Evolutionary conservation across 2,329 filamentous ascomycete genomes (phyloP), one percentile per base, ranked within the genome.

Genomic region (Ceratocystis ficicola): DNA sequence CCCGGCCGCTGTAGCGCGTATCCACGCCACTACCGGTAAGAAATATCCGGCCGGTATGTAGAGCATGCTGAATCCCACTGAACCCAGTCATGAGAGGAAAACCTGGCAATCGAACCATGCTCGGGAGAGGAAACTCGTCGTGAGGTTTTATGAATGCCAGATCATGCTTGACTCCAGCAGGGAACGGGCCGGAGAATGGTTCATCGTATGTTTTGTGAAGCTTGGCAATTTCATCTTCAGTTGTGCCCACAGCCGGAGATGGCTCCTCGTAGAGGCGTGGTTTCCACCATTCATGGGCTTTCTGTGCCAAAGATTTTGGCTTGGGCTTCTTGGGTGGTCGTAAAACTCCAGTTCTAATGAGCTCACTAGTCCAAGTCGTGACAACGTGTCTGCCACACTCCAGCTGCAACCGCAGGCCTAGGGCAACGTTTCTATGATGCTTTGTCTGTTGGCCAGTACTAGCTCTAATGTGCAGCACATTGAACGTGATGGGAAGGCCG

Each of bases 281-380:
- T 7, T 44, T 65, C 52, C 63, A 60, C 50, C 55, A 65, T 22
- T 57, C 52, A 15, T 60, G 52, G 20, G 55, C 10, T 15, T 59
- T 57, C 25, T 65, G 48, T 8, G 8, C n/a, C 30, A 65, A 44
- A 10, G 52, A 46, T 6, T 65, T 60, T 32, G 50, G 63, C 7
- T 28, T 41, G 10, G 17, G 25, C 28, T 65, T 65, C n/a, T 5
- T n/a, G 30, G 63, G 63, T 15, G 63, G 61, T 22, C 46, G 55
- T 20, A 65, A 59, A 30, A 44, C 63, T 22, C 25, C 44, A 28
- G 63, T 65, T 41, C 63, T 52, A 36, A 65, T 60, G 36, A 65
- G 52, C 32, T 65, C 63, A 44, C 50, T 65, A n/a, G 63, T 59
- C 52, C 63, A 65, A 22, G 50, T 65, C 12, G 63, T 65, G 12